Evolutionary conservation across 1,284 basidiomycete species (phyloP).

Genomic region (Clitocybe nebularis): DNA sequence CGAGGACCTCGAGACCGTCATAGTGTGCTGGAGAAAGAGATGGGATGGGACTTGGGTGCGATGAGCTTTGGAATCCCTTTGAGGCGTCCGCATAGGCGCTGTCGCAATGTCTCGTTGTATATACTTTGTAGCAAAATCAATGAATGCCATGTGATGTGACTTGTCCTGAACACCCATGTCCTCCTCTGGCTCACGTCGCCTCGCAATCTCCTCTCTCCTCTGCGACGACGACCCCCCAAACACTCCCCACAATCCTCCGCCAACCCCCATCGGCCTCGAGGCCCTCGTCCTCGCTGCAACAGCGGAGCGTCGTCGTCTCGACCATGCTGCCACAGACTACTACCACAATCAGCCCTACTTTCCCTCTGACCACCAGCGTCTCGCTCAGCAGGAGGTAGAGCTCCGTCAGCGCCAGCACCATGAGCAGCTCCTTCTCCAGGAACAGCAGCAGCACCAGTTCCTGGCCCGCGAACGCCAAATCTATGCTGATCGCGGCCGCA

Average conservation of each 20-base stretch:
- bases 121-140: slow-evolving; percentile 27
- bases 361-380: slow-evolving; percentile 10
- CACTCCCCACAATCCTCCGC: slow-evolving; percentile 5
- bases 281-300: slow-evolving; percentile 36
- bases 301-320: slow-evolving; percentile 28
- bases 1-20: slow-evolving; percentile 86
- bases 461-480: slow-evolving; percentile 16
- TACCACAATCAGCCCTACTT: slow-evolving; percentile 12
- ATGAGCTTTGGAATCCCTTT: slow-evolving; percentile 54
- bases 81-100: slow-evolving; percentile 58
- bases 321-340: slow-evolving; percentile 11
- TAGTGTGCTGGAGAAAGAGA: slow-evolving; percentile 67
- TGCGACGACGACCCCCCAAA: slow-evolving; percentile 43
- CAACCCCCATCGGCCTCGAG: slow-evolving; percentile 25
- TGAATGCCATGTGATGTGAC: too few relatives aligned
- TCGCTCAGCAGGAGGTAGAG: slow-evolving; percentile 14
- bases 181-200: slow-evolving; percentile 58
- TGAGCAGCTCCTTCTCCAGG: slow-evolving; percentile 20
- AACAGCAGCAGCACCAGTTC: slow-evolving; percentile 20
- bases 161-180: too few relatives aligned
- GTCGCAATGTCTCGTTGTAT: slow-evolving; percentile 89
- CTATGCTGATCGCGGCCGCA: slow-evolving; percentile 12
- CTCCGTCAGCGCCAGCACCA: slow-evolving; percentile 20
- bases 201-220: slow-evolving; percentile 69
- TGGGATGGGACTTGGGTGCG: slow-evolving; percentile 85